Base-by-base conservation (phyloP, 2,329 filamentous ascomycete species). In the Dactylellina leptospora region DNA sequence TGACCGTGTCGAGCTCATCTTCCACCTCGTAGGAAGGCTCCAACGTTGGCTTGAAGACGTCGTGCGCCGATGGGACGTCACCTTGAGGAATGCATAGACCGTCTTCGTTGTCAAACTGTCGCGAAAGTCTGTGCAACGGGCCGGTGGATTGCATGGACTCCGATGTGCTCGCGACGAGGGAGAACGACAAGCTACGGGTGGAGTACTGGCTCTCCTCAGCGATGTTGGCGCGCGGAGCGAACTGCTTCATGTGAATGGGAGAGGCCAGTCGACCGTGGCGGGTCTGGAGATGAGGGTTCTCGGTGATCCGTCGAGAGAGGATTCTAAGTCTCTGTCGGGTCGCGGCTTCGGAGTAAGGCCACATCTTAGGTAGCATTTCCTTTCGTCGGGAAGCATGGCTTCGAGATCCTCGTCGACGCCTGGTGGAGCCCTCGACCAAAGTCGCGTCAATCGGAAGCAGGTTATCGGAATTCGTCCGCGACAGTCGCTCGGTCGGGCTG, bases 101-200 rank as follows among this genome's bases (percentile, higher is more conserved):
- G 16, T 71, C 66, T 30, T 71, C 66, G 16, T 44, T 2, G 28
- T 53, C 60, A 28, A 64, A 60, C 20, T 61, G 60, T 13, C 55
- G 60, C 6, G 69, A 73, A 4, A 64, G 69, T 18, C 59, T 53
- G 5, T 53, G 60, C 40, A 73, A 90, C 76, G 8, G 86, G 85
- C 86, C 87, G 58, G 85, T 81, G 0, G 84, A 84, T 75, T 88
- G 85, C 87, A 90, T 89, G 1, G 84, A 84, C 42, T 88, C 85
- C 1, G 87, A 83, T 0, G 87, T 89, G 79, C 85, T 87, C 27
- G 88, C 80, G 1, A 83, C 82, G 56, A 90, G 81, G 9, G 87
- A 89, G 76, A 88, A 80, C 42, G 84, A 82, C 83, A 90, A 87
- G 73, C 88, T 87, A 40, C 84, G 83, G 9, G 84, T 84, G 1